Conservation (phyloP, 805 yeast species). For the Starmera amethionina region DNA sequence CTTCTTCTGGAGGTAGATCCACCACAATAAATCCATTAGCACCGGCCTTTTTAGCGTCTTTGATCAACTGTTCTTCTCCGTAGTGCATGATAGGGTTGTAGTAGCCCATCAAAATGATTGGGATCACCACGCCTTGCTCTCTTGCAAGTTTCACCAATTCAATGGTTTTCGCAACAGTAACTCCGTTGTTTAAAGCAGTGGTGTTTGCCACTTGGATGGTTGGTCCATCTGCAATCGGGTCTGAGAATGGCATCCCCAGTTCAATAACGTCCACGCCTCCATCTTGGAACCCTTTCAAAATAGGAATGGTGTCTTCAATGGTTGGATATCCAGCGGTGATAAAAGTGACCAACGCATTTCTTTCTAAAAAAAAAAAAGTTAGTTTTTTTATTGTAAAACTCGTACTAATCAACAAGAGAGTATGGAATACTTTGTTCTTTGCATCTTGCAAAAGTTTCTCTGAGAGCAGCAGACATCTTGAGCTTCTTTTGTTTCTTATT, state of each 20-base stretch:
- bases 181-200: conserved; percentile 74
- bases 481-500: background rate
- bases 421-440: conserved; percentile 31
- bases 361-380: conserved; percentile 23
- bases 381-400: background rate
- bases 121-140: conserved; percentile 73
- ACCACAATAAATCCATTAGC: conserved; percentile 93
- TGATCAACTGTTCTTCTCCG: conserved; percentile 78
- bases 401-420: background rate
- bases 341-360: conserved; percentile 86
- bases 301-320: conserved; percentile 77
- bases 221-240: conserved; percentile 98
- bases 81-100: conserved; percentile 87
- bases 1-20: conserved; percentile 98
- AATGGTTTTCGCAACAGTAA: conserved; percentile 58
- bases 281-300: conserved; percentile 78
- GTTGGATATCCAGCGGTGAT: conserved; percentile 93
- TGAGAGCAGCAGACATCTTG: conserved; percentile 41
- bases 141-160: conserved; percentile 72
- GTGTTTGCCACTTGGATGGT: conserved; percentile 87
- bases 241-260: conserved; percentile 93
- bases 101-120: conserved; percentile 94
- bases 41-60: conserved; percentile 77
- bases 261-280: conserved; percentile 96
- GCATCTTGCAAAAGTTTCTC: conserved; percentile 52